Base-by-base conservation (phyloP, 2,329 filamentous ascomycete species). In the Pseudomassariella vexata region DNA sequence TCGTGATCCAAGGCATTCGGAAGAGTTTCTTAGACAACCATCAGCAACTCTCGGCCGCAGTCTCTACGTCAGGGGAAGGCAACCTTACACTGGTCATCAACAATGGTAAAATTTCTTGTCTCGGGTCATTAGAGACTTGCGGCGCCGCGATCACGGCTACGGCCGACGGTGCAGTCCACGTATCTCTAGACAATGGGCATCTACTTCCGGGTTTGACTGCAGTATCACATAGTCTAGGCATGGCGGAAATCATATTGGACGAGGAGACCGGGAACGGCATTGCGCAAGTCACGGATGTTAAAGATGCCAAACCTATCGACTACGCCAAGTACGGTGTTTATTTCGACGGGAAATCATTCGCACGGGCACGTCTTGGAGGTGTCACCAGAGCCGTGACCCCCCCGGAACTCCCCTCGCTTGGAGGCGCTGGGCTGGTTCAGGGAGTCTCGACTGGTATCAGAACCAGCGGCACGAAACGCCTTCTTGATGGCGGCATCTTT, bases 171-270 rank as follows among this genome's bases (percentile, higher is more conserved):
- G 37, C 47, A 31, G 42, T 47, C 14, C 40, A 46, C 4, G 47
- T 73, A 11, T 20, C 50, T 4, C 55, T 74, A 4, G 27, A 53
- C 10, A 53, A 74, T 24, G 71, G 69, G 3, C 51, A 72, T 38
- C 43, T 73, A 21, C 57, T 65, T 6, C 65, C 70, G 3, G 61
- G 68, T 1, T 46, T 76, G 19, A 71, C 63, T n/a, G 62, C 66
- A 3, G 55, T 75, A 20, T 63, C 67, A 4, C 55, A 57, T 5
- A 45, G 50, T 6, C 57, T 76, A 3, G 73, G 73, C 2, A 52
- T 76, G 4, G 48, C 54, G 9, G 73, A 76, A 42, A 74, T 76
- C 24, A 45, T 52, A 14, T 53, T 49, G 2, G 65, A 69, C 30
- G 39, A 44, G 2, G 51, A 49, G 15, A 73, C 72, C 0, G 55